phyloP scores from a whole-genome alignment of 805 yeast genomes.

The Kuraishia borneana region DNA sequence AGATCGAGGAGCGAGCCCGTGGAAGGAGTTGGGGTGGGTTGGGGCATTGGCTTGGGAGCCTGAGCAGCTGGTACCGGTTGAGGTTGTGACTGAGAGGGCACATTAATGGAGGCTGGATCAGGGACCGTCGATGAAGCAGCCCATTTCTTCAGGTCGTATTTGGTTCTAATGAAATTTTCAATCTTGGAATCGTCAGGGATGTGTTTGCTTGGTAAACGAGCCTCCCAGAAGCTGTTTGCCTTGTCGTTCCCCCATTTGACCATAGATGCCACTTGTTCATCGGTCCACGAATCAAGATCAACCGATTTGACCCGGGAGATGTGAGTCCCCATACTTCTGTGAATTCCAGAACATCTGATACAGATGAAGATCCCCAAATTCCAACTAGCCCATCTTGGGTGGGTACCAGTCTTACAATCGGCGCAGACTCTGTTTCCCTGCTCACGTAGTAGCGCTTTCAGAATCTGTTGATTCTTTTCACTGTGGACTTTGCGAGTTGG shows the following conservation, averaged over 20 bases:
- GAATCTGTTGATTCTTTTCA: constrained; percentile 55
- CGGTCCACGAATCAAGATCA: constrained; percentile 94
- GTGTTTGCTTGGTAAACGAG: constrained; percentile 55
- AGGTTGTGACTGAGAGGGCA: neutral
- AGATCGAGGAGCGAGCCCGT: constrained; percentile 14
- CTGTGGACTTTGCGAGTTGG: constrained; percentile 7
- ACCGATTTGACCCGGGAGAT: constrained; percentile 87
- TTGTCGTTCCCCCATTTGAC: constrained; percentile 76
- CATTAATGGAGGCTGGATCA: constrained; percentile 36
- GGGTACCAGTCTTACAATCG: constrained; percentile 81
- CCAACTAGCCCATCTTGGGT: constrained; percentile 99
- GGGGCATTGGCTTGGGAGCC: neutral
- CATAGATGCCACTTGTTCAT: constrained; percentile 76
- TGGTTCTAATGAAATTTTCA: constrained; percentile 83
- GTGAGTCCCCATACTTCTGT: constrained; percentile 92
- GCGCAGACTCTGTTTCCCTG: constrained; percentile 73
- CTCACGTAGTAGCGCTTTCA: constrained; percentile 67
- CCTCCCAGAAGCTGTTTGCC: constrained; percentile 83
- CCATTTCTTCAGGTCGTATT: constrained; percentile 91
- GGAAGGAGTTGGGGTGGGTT: neutral
- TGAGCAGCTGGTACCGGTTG: too few species aligned
- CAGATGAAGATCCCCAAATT: constrained; percentile 87
- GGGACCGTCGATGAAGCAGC: constrained; percentile 43
- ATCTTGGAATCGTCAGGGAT: constrained; percentile 77
- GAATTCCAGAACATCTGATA: constrained; percentile 93